Base-by-base conservation (phyloP, 176 grass and related monocot species). In the Carex cristatella region DNA sequence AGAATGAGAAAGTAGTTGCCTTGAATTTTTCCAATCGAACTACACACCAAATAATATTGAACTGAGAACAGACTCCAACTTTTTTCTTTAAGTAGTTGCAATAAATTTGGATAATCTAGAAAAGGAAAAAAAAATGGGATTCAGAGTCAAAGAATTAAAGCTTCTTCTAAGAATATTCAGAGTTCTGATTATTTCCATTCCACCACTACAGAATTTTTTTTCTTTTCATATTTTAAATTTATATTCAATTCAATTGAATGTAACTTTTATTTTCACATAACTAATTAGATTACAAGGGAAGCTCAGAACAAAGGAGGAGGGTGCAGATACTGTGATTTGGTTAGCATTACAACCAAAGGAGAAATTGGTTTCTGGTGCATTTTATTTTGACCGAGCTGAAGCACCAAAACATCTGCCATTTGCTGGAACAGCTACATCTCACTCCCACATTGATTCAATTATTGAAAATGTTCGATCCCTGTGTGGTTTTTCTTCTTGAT, bases 311-410 rank as follows among this genome's bases (percentile, higher is more conserved):
- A 93, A 83, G 6, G 74, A 88, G 0, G 88, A 98, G 79, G 93
- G 91, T 0, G 92, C 92, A 31, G 95, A 94, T 87, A 94, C 95
- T 23, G 89, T 89, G 42, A 40, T 98, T 66, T 94, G 92, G 92
- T 82, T 98, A 76, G 91, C 93, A 19, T 86, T 93, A 80, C 95
- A 98, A 61, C 92, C 82, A 2, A 94, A 90, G 37, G 91, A 98
- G 72, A 94, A 94, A 15, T 82, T 94, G 59, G 66, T 85, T 58
- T 68, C 86, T 5, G 95, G 95, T 49, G 79, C 88, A 6, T 98
- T 98, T 84, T 98, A 94, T 87, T 98, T 98, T n/a, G 95, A 98
- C 67, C 88, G 95, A 38, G 86, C 85, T 10, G 92, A 93, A 87
- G 93, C 93, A 30, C 69, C 88, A 57, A 94, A 98, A 65, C 95